Conservation (phyloP, 1,139 yeast species). For the Suhomyces maxii region DNA sequence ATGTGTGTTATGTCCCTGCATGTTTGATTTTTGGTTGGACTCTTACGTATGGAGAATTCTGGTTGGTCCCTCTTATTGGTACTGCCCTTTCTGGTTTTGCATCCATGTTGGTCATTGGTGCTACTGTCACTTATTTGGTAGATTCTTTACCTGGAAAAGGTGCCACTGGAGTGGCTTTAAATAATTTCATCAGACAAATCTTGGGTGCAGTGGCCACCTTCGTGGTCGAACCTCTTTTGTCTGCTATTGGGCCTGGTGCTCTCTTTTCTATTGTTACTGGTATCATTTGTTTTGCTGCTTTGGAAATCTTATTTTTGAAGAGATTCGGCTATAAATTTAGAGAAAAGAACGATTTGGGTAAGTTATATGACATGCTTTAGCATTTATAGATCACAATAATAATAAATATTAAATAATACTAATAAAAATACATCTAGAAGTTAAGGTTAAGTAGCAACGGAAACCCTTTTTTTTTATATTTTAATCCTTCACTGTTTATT, state of each 20-base stretch:
- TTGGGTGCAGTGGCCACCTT: constrained; percentile 79
- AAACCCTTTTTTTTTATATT: too few relatives aligned
- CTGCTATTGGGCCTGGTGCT: constrained; percentile 69
- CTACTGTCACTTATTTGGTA: constrained; percentile 77
- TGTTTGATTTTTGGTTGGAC: constrained; percentile 83
- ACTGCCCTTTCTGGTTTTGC: constrained; percentile 81
- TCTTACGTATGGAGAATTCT: constrained; percentile 59
- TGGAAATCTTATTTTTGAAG: constrained; percentile 51
- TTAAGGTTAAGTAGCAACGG: too few relatives aligned
- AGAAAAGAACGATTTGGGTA: constrained; percentile 61
- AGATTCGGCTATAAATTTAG: constrained; percentile 63
- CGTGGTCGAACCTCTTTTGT: constrained; percentile 64
- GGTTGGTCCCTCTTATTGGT: constrained; percentile 79
- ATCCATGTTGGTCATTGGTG: constrained; percentile 81
- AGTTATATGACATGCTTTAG: constrained; percentile 48
- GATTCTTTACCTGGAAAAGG: constrained; percentile 88
- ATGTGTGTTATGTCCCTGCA: constrained; percentile 61
- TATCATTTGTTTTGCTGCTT: constrained; percentile 46
- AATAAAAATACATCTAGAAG: too few relatives aligned
- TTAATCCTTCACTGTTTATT: too few relatives aligned
- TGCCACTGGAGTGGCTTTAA: constrained; percentile 85
- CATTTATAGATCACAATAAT: not conserved
- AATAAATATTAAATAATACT: not conserved
- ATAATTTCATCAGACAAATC: constrained; percentile 70
- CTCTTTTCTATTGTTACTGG: constrained; percentile 68